Conservation (phyloP, 177 flowering plant species). For the Tripterygium wilfordii region DNA sequence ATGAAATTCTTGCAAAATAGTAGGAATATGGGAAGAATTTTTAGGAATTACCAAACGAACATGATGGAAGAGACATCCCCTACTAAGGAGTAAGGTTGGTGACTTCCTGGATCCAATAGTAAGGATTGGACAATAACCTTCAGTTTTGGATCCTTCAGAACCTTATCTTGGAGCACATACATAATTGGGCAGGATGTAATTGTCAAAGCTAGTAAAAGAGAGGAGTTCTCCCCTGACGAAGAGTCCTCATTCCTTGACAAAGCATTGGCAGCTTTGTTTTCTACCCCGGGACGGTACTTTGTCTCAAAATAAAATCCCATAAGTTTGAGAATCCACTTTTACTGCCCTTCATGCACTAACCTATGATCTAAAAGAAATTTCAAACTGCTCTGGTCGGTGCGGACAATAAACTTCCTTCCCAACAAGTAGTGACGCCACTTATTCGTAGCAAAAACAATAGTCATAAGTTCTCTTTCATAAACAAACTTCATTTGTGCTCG, state of each 20-base stretch:
- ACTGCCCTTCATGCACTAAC: background rate
- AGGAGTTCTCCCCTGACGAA: background rate
- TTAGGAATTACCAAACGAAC: too few species aligned
- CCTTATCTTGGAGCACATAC: too few species aligned
- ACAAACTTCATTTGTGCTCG: background rate
- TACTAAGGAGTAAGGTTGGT: too few species aligned
- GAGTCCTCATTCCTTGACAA: background rate
- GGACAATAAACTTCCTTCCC: background rate
- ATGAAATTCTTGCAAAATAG: too few species aligned
- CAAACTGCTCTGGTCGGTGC: constrained; percentile 5
- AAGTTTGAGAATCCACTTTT: too few species aligned
- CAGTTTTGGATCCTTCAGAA: too few species aligned
- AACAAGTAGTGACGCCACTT: constrained; percentile 5
- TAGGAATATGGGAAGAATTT: too few species aligned
- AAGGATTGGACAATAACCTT: too few species aligned
- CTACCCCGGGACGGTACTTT: background rate
- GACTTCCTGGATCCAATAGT: too few species aligned
- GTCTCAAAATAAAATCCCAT: background rate
- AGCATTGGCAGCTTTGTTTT: background rate
- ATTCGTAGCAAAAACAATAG: background rate
- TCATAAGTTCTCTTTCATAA: constrained; percentile 8
- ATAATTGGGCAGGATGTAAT: too few species aligned
- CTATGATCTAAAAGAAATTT: background rate
- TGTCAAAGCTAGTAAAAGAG: background rate
- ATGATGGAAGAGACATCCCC: too few species aligned